Percentiles rank a stretch among this genome's conserved stretches.
phyloP scores from a whole-genome alignment of 164 flowering plant genomes.

The Annona cherimola region DNA sequence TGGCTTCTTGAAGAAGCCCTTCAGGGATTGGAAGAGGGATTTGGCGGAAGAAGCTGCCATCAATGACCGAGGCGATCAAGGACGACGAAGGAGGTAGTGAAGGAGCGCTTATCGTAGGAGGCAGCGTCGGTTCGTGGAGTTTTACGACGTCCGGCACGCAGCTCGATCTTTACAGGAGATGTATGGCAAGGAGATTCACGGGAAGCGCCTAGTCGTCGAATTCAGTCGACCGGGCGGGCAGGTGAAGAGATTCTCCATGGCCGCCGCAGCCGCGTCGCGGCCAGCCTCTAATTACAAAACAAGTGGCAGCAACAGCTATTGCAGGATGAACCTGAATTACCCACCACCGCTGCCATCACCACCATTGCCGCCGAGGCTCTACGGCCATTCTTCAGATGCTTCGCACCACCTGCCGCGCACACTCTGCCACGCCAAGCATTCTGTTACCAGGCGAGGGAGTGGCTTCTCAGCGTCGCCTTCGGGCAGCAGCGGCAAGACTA shows the following conservation, averaged over 20 bases:
- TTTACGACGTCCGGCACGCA: conserved; percentile 69
- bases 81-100: no score
- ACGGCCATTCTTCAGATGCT: background rate
- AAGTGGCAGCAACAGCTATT: background rate
- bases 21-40: no score
- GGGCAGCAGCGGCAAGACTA: background rate
- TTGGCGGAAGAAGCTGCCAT: no score
- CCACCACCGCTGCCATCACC: conserved; percentile 12
- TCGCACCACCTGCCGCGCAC: conserved; percentile 4
- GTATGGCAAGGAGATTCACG: conserved; percentile 69
- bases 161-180: conserved; percentile 54
- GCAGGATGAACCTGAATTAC: background rate
- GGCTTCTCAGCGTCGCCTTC: background rate
- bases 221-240: conserved; percentile 80
- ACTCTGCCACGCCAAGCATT: conserved; percentile 10
- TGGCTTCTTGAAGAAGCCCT: no score
- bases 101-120: no score
- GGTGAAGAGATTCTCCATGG: conserved; percentile 23
- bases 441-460: background rate
- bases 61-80: no score
- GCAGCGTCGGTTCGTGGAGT: conserved; percentile 74
- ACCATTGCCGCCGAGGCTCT: conserved; percentile 4
- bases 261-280: background rate
- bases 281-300: no score
- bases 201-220: conserved; percentile 50